These are phyloP conservation scores for Apiotrichum porosum DNA, from an alignment of 1,284 basidiomycete genomes.

Conservation along the genomic window DNA sequence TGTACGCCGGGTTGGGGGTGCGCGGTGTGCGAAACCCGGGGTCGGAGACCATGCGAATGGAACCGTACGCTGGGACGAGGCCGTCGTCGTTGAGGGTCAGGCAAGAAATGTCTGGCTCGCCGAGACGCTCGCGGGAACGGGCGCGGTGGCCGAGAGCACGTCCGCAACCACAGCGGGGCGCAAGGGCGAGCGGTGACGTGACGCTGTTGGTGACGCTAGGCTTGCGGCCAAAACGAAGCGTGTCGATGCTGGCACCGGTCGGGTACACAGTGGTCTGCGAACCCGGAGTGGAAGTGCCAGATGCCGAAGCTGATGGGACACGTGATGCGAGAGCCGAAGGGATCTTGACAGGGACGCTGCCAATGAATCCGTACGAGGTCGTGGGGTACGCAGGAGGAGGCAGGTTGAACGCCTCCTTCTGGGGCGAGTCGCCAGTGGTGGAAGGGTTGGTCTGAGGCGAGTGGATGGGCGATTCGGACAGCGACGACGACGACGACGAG, in stretches of 20 bases:
- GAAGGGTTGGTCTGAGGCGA: slow-evolving; percentile 39
- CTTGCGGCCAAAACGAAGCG: slow-evolving; percentile 43
- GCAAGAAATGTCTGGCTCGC: slow-evolving; percentile 27
- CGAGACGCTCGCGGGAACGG: slow-evolving; percentile 11
- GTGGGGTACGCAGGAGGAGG: slow-evolving; percentile 41
- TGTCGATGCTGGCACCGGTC: slow-evolving; percentile 37
- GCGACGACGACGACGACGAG: slow-evolving; percentile 32
- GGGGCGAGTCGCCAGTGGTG: slow-evolving; percentile 31
- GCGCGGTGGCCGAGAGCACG: slow-evolving; percentile 32
- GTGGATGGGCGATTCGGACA: slow-evolving; percentile 40
- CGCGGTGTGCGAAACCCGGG: slow-evolving; percentile 15
- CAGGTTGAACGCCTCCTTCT: slow-evolving; percentile 39
- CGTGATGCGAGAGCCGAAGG: slow-evolving; percentile 19
- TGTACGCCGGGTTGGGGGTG: slow-evolving; percentile 5
- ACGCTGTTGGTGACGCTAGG: slow-evolving; percentile 40
- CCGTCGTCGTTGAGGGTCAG: slow-evolving; percentile 24
- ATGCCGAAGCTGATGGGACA: slow-evolving; percentile 9
- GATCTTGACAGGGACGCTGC: slow-evolving; percentile 42
- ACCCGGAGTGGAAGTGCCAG: slow-evolving; percentile 10
- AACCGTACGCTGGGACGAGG: slow-evolving; percentile 7
- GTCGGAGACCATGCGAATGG: slow-evolving; percentile 25
- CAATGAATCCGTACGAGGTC: slow-evolving; percentile 15
- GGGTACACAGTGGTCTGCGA: slow-evolving; percentile 22
- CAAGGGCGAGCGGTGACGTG: slow-evolving; percentile 41
- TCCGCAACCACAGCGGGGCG: slow-evolving; percentile 42